These are phyloP conservation scores for Fusarium chuoi DNA, from an alignment of 2,329 filamentous ascomycete genomes.

Conservation along the genomic window DNA sequence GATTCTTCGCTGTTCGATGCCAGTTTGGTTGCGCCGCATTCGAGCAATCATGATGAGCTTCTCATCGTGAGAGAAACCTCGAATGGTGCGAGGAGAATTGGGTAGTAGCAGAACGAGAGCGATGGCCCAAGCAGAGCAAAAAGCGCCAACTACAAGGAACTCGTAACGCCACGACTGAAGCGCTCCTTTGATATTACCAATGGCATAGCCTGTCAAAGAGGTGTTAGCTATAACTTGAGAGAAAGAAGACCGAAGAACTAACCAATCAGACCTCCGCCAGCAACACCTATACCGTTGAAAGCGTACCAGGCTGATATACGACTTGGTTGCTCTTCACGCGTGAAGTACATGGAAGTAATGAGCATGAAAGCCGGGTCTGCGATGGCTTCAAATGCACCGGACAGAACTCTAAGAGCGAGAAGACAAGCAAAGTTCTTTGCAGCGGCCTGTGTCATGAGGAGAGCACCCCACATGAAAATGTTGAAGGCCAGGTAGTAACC, in stretches of 20 bases:
- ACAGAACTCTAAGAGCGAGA: constrained; percentile 65
- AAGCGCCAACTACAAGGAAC: constrained; percentile 70
- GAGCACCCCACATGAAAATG: constrained; percentile 66
- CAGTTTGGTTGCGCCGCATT: constrained; percentile 66
- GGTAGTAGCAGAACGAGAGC: constrained; percentile 67
- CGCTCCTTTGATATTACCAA: constrained; percentile 67
- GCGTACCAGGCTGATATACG: constrained; percentile 69
- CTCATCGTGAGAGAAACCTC: constrained; percentile 61
- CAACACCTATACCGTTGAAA: constrained; percentile 68
- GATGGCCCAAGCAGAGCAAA: constrained; percentile 69
- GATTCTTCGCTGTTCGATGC: constrained; percentile 65
- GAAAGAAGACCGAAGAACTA: not conserved
- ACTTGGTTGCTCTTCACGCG: constrained; percentile 69
- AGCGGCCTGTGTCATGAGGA: constrained; percentile 62
- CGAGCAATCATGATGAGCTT: constrained; percentile 65
- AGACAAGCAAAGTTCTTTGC: constrained; percentile 66
- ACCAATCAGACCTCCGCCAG: constrained; percentile 62
- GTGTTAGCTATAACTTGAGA: not conserved
- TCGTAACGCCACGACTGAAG: constrained; percentile 74
- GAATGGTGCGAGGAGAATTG: constrained; percentile 65
- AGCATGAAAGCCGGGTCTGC: constrained; percentile 65
- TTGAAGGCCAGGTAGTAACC: constrained; percentile 53
- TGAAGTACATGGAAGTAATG: constrained; percentile 74
- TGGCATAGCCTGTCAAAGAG: constrained; percentile 58
- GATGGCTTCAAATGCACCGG: constrained; percentile 72